Evolutionary conservation across 345 rosid genomes (phyloP), one percentile per base, ranked within the genome.

Genomic region (Hypericum androsaemum): DNA sequence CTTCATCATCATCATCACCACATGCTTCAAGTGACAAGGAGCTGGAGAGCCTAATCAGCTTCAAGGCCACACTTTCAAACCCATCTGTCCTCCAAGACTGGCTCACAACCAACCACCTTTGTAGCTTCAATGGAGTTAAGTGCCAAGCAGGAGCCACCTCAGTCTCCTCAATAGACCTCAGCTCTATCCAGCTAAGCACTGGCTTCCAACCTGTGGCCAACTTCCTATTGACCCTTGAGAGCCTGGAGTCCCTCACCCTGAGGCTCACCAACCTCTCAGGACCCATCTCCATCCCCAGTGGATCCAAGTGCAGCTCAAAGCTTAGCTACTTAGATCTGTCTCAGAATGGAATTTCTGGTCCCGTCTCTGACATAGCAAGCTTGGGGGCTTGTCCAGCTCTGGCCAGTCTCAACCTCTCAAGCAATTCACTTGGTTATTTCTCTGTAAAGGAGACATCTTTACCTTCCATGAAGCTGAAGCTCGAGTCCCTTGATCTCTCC

Each of bases 401-500:
- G 70, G 79, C 81, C 35, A 17, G 8, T 45, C 69, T 90, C 11
- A 80, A 83, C 52, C 63, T 88, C 28, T 90, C 98, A 8, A 58
- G 71, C 35, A 90, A 90, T 53, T 41, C n/a, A 1, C 59, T 92
- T 43, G 81, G 70, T 42, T 72, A 59, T 44, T 59, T 79, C 37
- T 65, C 58, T 42, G 11, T 0, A 8, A 73, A 62, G 58, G 72
- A 72, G 8, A 49, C 42, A 47, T 45, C 32, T 22, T 22, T 77
- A 32, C 62, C 66, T 52, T 83, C 81, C 12, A 65, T 78, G 51
- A 70, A 61, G 78, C 67, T 89, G 7, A 48, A 71, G 51, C 67
- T 92, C 57, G 74, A 85, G 73, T 66, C 63, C 61, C 63, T 92
- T 47, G 98, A 92, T 79, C 80, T 92, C 54, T 92, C 98, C 6